Percentiles rank a stretch among this genome's conserved stretches.
Evolutionary conservation across 169 alveolate species (phyloP).

Genomic region (Nephromyces sp.): DNA sequence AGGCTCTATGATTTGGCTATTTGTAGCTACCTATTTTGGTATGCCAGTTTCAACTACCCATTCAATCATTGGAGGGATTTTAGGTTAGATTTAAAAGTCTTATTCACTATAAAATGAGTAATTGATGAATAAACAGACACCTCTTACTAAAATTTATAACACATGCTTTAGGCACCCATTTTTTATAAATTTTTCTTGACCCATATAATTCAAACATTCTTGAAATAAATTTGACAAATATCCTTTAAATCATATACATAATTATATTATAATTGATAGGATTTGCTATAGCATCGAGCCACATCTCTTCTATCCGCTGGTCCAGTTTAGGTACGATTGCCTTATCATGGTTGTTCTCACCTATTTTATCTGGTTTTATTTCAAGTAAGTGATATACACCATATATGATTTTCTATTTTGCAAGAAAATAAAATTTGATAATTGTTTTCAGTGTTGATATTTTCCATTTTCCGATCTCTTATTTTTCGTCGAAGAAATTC

Average conservation of each 20-base stretch:
- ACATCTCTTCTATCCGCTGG: constrained; percentile 58
- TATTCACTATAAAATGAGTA: too few relatives aligned
- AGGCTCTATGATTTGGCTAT: constrained; percentile 66
- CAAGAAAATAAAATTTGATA: not conserved
- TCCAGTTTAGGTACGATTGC: constrained; percentile 44
- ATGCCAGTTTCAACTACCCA: constrained; percentile 78
- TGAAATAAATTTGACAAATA: too few relatives aligned
- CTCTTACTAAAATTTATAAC: too few relatives aligned
- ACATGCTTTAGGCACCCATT: too few relatives aligned
- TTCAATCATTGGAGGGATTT: constrained; percentile 63
- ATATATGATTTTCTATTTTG: not conserved
- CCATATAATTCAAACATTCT: too few relatives aligned
- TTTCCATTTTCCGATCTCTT: not conserved
- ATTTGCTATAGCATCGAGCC: constrained; percentile 64
- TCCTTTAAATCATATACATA: too few relatives aligned
- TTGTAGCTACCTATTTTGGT: constrained; percentile 55
- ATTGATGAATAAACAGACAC: too few relatives aligned
- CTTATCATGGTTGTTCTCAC: constrained; percentile 52
- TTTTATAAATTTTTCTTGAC: too few relatives aligned
- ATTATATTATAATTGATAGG: too few relatives aligned
- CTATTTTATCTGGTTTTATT: constrained; percentile 1
- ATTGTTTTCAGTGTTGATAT: not conserved
- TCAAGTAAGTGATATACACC: not conserved
- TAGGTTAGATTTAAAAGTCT: constrained; percentile 8
- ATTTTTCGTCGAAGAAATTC: not conserved